These are phyloP conservation scores for Termitomyces sp. DNA, from an alignment of 768 basidiomycete species.

Conservation along the genomic window DNA sequence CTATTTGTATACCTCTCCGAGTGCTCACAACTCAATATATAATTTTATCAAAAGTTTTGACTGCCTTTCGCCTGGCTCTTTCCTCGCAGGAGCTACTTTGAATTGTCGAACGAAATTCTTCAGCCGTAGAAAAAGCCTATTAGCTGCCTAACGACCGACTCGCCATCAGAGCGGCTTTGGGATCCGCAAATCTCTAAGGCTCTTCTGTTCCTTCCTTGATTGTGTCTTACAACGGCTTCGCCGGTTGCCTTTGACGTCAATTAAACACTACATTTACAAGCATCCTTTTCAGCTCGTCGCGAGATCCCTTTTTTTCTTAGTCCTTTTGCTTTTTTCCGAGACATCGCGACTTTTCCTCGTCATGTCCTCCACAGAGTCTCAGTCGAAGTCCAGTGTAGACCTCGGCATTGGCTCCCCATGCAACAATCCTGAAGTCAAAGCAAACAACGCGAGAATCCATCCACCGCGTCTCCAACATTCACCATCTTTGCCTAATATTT, in stretches of 20 bases:
- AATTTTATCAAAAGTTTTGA: not conserved
- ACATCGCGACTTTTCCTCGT: slow-evolving; percentile 24
- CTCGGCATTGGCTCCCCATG: slow-evolving; percentile 19
- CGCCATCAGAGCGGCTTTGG: slow-evolving; percentile 32
- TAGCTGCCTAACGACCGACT: slow-evolving; percentile 30
- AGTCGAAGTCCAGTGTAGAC: slow-evolving; percentile 20
- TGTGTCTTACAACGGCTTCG: slow-evolving; percentile 22
- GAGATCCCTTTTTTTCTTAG: slow-evolving; percentile 24
- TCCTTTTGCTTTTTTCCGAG: not conserved
- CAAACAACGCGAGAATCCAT: slow-evolving; percentile 19
- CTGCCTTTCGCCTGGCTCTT: not conserved
- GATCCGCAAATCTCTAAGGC: slow-evolving; percentile 35
- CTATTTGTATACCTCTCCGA: not conserved
- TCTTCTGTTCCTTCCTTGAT: slow-evolving; percentile 27
- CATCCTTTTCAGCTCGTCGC: slow-evolving; percentile 24
- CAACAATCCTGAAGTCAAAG: slow-evolving; percentile 12
- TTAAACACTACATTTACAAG: slow-evolving; percentile 35
- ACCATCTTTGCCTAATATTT: slow-evolving; percentile 67
- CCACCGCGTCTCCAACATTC: slow-evolving; percentile 55
- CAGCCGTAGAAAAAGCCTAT: slow-evolving; percentile 21
- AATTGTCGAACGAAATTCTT: slow-evolving; percentile 7
- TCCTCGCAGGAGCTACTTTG: not conserved
- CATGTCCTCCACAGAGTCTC: slow-evolving; percentile 21
- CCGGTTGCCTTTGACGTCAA: slow-evolving; percentile 37
- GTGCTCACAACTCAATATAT: not conserved